Evolutionary conservation across 139 green algal species (phyloP), one percentile per base, ranked within the genome.

Genomic region (Chlorella sp.): DNA sequence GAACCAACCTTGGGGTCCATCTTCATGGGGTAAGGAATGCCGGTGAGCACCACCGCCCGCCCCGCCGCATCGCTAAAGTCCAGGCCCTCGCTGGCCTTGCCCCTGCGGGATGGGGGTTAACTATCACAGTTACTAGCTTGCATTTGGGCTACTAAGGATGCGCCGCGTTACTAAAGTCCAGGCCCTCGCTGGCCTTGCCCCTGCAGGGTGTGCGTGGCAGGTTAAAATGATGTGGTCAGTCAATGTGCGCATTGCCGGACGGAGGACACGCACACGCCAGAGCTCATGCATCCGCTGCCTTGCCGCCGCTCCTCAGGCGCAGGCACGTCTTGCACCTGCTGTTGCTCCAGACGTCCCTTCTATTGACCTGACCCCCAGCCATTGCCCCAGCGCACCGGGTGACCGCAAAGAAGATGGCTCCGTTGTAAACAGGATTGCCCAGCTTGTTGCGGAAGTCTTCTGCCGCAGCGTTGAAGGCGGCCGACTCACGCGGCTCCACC

Each of bases 31-130:
- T 95, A 99, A 3, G 97, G 97, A 9, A 99, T 97, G 58, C 97
- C 97, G 0, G 96, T 99, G 41, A 99, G 93, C 65, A 99, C 90
- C 28, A 99, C 97, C 6, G 91, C 95, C 0, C 97, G 92, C 1
- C 94, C 97, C 0, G 93, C 95, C 0, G 88, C 75, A 87, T 99
- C 97, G 11, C 91, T 93, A 84, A 99, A 99, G 89, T 99, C 97
- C 40, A 99, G 91, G 22, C 97, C 97, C 90, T 99, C 97, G 83
- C 94, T 98, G 2, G 97, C 96, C 92, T 99, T 92, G 78, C 88
- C 91, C 22, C 91, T 88, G 91, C 75, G 86, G 7, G 26, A 0
- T 14, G 38, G 5, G 30, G 41, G 13, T 36, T 19, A 44, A 73
- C 30, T 3, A 73, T 16, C n/a, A 73, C 14, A 3, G 34, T 32